These are phyloP conservation scores for Martensiomyces pterosporus DNA, from an alignment of 192 early-diverging fungal species.

Conservation along the genomic window DNA sequence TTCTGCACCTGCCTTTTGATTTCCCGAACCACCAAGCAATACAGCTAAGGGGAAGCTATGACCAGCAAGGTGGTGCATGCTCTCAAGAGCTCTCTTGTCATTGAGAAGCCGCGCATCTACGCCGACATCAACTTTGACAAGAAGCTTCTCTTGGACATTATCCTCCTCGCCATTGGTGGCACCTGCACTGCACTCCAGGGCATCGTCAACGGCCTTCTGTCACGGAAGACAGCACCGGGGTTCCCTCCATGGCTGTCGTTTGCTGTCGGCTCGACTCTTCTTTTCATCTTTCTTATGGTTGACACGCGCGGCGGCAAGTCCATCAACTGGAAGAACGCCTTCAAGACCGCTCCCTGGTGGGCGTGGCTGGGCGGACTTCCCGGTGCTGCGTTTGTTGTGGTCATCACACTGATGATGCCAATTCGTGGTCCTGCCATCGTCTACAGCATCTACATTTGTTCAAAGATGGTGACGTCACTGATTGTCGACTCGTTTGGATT, in stretches of 20 bases:
- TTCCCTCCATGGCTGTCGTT: slow-evolving; percentile 32
- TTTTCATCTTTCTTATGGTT: slow-evolving; percentile 23
- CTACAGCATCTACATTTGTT: slow-evolving; percentile 21
- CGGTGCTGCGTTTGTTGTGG: slow-evolving; percentile 19
- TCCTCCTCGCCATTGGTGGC: slow-evolving; percentile 18
- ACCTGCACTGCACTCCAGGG: slow-evolving; percentile 16
- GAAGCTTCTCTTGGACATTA: slow-evolving; percentile 16
- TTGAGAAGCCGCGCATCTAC: slow-evolving; percentile 27
- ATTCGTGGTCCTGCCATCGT: slow-evolving; percentile 17
- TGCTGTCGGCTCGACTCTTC: slow-evolving; percentile 14
- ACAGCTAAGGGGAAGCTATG: too few relatives aligned
- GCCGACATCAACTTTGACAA: slow-evolving; percentile 18
- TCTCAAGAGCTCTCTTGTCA: slow-evolving; percentile 13
- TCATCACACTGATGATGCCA: slow-evolving; percentile 31
- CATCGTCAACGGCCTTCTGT: slow-evolving; percentile 23
- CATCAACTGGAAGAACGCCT: slow-evolving; percentile 20
- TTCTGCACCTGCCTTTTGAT: not conserved
- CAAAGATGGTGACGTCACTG: slow-evolving; percentile 20
- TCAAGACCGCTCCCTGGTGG: slow-evolving; percentile 28
- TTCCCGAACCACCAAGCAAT: too few relatives aligned
- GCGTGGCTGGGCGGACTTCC: slow-evolving; percentile 22
- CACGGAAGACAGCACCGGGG: slow-evolving; percentile 11
- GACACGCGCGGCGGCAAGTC: slow-evolving; percentile 24
- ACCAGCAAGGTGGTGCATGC: too few relatives aligned
- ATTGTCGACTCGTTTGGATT: slow-evolving; percentile 25